Percentiles rank a stretch among this genome's conserved stretches.
Conservation (phyloP, 2,329 filamentous ascomycete genomes). For the Lasiodiplodia hormozganensis region DNA sequence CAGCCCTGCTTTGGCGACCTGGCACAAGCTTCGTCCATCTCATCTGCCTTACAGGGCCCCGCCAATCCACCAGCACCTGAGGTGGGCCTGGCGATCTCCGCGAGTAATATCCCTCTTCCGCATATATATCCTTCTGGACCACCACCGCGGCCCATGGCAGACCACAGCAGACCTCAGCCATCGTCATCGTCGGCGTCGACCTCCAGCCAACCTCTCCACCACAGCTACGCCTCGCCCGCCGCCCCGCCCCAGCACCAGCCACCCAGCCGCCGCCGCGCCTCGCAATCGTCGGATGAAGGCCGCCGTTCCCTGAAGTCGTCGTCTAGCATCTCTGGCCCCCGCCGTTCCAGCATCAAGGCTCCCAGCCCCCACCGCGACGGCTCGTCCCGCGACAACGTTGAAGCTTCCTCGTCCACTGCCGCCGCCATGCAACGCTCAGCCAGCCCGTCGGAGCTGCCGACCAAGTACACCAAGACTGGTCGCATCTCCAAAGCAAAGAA, state of each 20-base stretch:
- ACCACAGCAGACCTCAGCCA: conserved; percentile 28
- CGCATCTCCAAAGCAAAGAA: conserved; percentile 57
- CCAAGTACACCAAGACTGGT: conserved; percentile 53
- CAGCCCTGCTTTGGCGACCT: conserved; percentile 25
- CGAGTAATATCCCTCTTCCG: conserved; percentile 23
- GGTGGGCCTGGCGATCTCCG: conserved; percentile 30
- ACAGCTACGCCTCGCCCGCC: not conserved
- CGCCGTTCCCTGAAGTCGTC: conserved; percentile 20
- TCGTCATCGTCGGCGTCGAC: conserved; percentile 28
- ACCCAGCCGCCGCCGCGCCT: not conserved
- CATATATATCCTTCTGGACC: conserved; percentile 30
- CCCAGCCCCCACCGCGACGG: conserved; percentile 36
- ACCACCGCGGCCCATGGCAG: conserved; percentile 29
- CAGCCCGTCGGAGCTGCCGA: conserved; percentile 40
- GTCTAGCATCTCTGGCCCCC: conserved; percentile 18
- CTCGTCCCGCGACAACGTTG: conserved; percentile 38
- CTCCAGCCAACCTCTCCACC: not conserved
- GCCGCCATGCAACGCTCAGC: conserved; percentile 42
- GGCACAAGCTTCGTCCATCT: conserved; percentile 26
- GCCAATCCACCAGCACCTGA: conserved; percentile 22
- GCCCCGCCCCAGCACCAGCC: not conserved
- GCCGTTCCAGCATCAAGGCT: conserved; percentile 24
- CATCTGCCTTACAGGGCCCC: conserved; percentile 29
- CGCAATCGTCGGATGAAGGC: conserved; percentile 25
- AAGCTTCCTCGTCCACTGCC: conserved; percentile 12